Evolutionary conservation across 1,284 basidiomycete genomes (phyloP).

Genomic region (Psilocybe mexicana): DNA sequence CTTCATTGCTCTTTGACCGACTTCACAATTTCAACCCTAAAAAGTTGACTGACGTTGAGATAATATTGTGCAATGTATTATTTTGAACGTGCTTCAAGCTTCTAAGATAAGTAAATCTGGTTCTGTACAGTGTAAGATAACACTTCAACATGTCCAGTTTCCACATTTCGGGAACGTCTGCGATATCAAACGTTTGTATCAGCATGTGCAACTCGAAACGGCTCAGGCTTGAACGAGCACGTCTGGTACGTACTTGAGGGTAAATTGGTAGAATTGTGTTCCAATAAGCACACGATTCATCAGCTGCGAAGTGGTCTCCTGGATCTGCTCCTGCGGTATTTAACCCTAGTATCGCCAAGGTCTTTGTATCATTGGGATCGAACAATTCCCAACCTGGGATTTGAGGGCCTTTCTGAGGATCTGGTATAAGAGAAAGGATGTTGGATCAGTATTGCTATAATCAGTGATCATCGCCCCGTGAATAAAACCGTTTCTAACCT

Average conservation of each 20-base stretch:
- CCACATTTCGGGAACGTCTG: conserved; percentile 32
- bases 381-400: conserved; percentile 30
- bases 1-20: not conserved
- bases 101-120: no score
- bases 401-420: conserved; percentile 27
- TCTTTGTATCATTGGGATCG: conserved; percentile 24
- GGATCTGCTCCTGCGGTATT: conserved; percentile 26
- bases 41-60: no score
- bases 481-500: conserved; percentile 24
- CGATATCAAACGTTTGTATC: not conserved
- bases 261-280: conserved; percentile 31
- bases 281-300: conserved; percentile 32
- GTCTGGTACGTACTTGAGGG: conserved; percentile 25
- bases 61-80: no score
- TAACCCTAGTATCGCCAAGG: conserved; percentile 30
- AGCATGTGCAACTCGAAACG: not conserved
- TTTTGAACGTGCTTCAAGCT: no score
- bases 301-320: conserved; percentile 28
- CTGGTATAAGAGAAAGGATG: conserved; percentile 10
- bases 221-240: not conserved
- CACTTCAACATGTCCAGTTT: conserved; percentile 28
- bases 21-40: no score
- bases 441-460: not conserved
- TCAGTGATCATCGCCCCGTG: not conserved
- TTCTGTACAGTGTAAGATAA: not conserved